Evolutionary conservation across 345 rosid species (phyloP).

Genomic region (Hirschfeldia incana): DNA sequence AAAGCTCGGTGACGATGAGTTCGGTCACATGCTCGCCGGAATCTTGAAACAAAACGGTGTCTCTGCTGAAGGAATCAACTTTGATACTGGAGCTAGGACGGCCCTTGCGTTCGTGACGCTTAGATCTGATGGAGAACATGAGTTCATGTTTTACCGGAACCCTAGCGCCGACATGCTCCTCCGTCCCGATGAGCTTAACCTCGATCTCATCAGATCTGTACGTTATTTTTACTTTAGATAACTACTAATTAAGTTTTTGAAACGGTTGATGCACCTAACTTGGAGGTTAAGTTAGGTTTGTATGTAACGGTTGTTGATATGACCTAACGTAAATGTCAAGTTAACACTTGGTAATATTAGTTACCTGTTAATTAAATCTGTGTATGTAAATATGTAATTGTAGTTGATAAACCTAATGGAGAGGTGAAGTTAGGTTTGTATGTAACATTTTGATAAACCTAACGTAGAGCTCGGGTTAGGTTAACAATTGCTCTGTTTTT

Average conservation of each 20-base stretch:
- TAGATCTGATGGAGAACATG: slow-evolving; percentile 96
- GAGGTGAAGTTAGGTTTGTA: not conserved
- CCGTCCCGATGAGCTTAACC: slow-evolving; percentile 80
- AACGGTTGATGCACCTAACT: not conserved
- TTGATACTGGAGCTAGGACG: slow-evolving; percentile 91
- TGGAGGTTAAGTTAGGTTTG: not conserved
- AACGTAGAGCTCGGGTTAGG: not conserved
- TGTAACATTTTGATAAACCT: not conserved
- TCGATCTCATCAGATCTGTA: slow-evolving; percentile 87
- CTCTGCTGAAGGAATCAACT: slow-evolving; percentile 67
- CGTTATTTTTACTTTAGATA: slow-evolving; percentile 33
- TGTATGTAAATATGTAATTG: slow-evolving; percentile 40
- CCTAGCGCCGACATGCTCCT: slow-evolving; percentile 97
- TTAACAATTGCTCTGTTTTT: not conserved
- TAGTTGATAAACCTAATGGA: not conserved
- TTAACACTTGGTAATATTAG: no score
- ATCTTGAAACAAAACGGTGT: slow-evolving; percentile 89
- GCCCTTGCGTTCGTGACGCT: slow-evolving; percentile 93
- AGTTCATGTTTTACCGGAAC: slow-evolving; percentile 92
- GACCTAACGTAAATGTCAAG: no score
- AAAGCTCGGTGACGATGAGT: slow-evolving; percentile 93
- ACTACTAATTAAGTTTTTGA: not conserved
- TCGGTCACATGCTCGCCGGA: slow-evolving; percentile 94
- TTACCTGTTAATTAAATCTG: no score
- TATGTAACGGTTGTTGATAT: no score